Percentiles rank a stretch among this genome's conserved stretches.
Evolutionary conservation across 2,329 filamentous ascomycete genomes (phyloP).

Genomic region (Ilyonectria destructans): DNA sequence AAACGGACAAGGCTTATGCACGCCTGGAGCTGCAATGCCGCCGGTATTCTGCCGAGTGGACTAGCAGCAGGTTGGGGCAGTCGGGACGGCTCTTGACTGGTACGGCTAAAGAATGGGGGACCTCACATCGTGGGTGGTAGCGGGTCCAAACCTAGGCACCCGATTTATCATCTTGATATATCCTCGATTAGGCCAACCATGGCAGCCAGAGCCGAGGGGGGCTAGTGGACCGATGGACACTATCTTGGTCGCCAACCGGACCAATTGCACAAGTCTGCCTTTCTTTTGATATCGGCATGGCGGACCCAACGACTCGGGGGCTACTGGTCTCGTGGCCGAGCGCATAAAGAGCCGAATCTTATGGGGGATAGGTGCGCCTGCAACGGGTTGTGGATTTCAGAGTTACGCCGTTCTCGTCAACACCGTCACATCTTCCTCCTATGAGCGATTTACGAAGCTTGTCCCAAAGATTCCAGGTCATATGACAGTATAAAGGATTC

Average conservation of each 20-base stretch:
- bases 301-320: slow-evolving; percentile 30
- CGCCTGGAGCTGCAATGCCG: slow-evolving; percentile 27
- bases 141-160: slow-evolving; percentile 43
- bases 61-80: slow-evolving; percentile 39
- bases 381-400: slow-evolving; percentile 26
- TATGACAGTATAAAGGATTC: slow-evolving; percentile 4
- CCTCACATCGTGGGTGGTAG: slow-evolving; percentile 33
- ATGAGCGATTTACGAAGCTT: slow-evolving; percentile 25
- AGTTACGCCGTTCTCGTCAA: slow-evolving; percentile 26
- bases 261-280: slow-evolving; percentile 41
- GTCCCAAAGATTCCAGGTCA: background rate
- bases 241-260: slow-evolving; percentile 42
- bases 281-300: slow-evolving; percentile 32
- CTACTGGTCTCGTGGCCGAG: slow-evolving; percentile 30
- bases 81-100: slow-evolving; percentile 47
- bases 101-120: slow-evolving; percentile 47
- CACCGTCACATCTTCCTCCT: slow-evolving; percentile 12
- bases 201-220: slow-evolving; percentile 30
- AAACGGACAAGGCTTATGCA: slow-evolving; percentile 39
- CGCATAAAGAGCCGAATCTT: slow-evolving; percentile 21
- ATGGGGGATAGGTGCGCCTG: slow-evolving; percentile 37
- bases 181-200: slow-evolving; percentile 33
- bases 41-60: slow-evolving; percentile 43
- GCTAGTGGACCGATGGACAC: slow-evolving; percentile 19
- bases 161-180: slow-evolving; percentile 36